Evolutionary conservation across 495 filamentous ascomycete species (phyloP).

Genomic region (Articulospora tetracladia): DNA sequence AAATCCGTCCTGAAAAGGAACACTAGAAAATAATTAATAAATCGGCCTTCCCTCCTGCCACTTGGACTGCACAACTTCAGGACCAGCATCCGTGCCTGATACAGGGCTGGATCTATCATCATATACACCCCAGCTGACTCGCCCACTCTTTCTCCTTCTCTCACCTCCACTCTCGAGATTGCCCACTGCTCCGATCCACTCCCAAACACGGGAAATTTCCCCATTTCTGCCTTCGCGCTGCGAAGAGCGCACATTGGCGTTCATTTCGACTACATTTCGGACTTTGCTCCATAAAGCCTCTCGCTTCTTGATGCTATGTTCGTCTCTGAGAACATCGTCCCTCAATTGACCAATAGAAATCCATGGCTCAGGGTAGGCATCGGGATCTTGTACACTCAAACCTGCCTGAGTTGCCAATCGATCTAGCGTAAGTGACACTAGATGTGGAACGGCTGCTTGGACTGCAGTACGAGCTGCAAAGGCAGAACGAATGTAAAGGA

Average conservation of each 20-base stretch:
- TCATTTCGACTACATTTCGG: conserved; percentile 78
- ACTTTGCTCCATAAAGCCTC: conserved; percentile 81
- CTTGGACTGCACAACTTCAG: conserved; percentile 26
- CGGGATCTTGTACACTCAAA: conserved; percentile 61
- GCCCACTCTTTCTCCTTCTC: conserved; percentile 42
- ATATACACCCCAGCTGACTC: conserved; percentile 42
- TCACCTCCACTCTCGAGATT: conserved; percentile 33
- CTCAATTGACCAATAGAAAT: conserved; percentile 84
- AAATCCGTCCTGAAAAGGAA: conserved; percentile 4
- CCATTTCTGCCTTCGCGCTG: conserved; percentile 79
- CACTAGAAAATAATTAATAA: conserved; percentile 41
- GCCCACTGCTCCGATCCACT: conserved; percentile 78
- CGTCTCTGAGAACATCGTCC: conserved; percentile 83
- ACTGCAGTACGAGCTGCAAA: conserved; percentile 55
- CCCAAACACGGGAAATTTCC: conserved; percentile 87
- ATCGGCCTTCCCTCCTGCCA: conserved; percentile 59
- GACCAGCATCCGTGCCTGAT: conserved; percentile 26
- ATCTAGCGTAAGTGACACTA: conserved; percentile 80
- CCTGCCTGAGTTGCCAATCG: conserved; percentile 78
- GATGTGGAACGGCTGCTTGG: conserved; percentile 65
- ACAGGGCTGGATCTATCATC: conserved; percentile 27
- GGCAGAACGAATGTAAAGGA: conserved; percentile 56
- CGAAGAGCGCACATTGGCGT: conserved; percentile 84
- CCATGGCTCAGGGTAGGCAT: conserved; percentile 61
- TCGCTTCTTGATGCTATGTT: conserved; percentile 69